Evolutionary conservation across 768 basidiomycete species (phyloP), one percentile per base, ranked within the genome.

Genomic region (Hypsizygus marmoreus): DNA sequence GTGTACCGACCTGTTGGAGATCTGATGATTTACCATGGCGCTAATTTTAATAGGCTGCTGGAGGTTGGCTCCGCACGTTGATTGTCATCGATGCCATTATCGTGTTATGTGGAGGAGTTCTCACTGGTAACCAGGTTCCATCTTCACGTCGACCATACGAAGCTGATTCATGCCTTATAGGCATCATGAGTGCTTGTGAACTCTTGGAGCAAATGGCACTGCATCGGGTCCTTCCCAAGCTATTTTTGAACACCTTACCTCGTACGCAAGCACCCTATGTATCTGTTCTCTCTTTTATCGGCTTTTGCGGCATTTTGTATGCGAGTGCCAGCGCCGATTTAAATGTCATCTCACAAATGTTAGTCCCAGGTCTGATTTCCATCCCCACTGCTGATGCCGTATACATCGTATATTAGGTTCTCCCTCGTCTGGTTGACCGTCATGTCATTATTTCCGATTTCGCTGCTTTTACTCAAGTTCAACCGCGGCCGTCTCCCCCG

Each of bases 81-180:
- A 68, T 87, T 9, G 84, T 81, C 1, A 71, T 79, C 0, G 87
- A 91, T 53, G 84, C 86, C 3, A 72, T 83, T 34, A 60, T 85
- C n/a, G 87, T 88, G 11, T 72, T 90, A 2, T 84, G 81, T 45
- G 86, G 84, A 2, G 86, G 85, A 1, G 80, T 88, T 20, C 69
- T 89, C 6, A 82, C 85, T 30, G 86, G 87, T 74, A 54, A 50
- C 60, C 49, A 12, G 19, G 32, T 11, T 20, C 41, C n/a, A 30
- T 23, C 22, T 22, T 11, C 38, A 23, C 29, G n/a, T n/a, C 30
- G 11, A 41, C 25, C 7, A 44, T 11, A 42, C 29, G 19, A 23
- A 13, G 7, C 17, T 46, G 1, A 33, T 39, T 24, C 2, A 20
- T 9, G 16, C 22, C 19, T 16, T 28, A n/a, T 43, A 80, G 82